Evolutionary conservation across 805 yeast species (phyloP), one percentile per base, ranked within the genome.

Genomic region (Metschnikowia corniflorae): DNA sequence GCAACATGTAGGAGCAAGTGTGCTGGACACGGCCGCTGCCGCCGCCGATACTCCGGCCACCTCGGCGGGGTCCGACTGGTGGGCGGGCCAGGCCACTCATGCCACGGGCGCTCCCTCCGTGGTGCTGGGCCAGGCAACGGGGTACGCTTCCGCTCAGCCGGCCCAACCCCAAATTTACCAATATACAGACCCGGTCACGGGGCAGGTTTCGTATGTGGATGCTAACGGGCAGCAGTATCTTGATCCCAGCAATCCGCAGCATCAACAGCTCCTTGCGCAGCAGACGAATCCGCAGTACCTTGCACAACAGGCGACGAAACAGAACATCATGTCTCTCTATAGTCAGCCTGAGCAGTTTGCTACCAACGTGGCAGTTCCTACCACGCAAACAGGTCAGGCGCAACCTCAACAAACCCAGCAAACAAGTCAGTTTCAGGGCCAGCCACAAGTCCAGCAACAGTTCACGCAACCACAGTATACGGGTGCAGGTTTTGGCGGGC

Each of bases 141-240:
- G 44, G 16, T 31, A 25, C 60, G 27, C 7, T 12, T 15, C 29
- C 10, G 28, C 27, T 6, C 31, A 33, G 18, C 23, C 20, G 10
- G 16, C 33, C 33, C 40, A 35, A 61, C 74, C 57, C 35, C 82
- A 66, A 57, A 78, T 69, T 58, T 82, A 63, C 49, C 91, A 82
- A 51, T 83, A 78, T 53, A 69, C 81, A 15, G 89, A 83, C 49
- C 87, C 88, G 2, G 63, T 72, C 6, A 80, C 87, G 0, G 89
- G 91, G 9, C 72, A 77, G 31, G 59, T 81, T 4, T 70, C 75
- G 22, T 83, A 82, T 49, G 75, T 82, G 23, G 89, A 83, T 50
- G 71, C 79, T 8, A 77, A 73, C 29, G 82, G 82, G 2, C 87
- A 82, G 49, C 84, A 81, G 50, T 48, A 48, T 26, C 37, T 46